phyloP scores from a whole-genome alignment of 305 asterid species.

The Rubia balearica region DNA sequence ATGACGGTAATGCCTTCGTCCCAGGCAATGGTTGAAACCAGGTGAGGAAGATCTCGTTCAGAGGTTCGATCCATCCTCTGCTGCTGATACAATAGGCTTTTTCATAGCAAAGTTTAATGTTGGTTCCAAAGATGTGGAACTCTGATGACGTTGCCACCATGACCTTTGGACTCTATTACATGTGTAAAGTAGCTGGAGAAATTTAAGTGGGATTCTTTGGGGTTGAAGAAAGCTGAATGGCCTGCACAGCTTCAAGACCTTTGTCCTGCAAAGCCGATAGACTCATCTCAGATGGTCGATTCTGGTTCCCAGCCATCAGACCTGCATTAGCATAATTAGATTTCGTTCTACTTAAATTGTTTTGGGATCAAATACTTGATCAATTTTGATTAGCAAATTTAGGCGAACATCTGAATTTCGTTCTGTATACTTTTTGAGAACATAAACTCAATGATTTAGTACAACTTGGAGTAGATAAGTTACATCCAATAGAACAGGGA shows the following conservation, averaged over 20 bases:
- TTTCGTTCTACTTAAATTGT: not conserved
- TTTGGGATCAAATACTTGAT: not conserved
- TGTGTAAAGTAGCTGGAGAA: not conserved
- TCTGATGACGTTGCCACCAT: not conserved
- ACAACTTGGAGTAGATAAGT: no score
- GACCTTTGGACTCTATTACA: not conserved
- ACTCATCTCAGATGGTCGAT: no score
- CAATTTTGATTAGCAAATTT: not conserved
- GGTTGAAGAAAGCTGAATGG: not conserved
- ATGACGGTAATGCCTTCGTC: conserved; percentile 5
- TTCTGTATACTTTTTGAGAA: no score
- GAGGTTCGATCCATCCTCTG: conserved; percentile 87
- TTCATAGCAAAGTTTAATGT: conserved; percentile 90
- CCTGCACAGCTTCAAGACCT: no score
- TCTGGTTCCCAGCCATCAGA: no score
- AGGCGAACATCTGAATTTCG: not conserved
- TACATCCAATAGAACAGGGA: no score
- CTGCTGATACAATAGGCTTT: conserved; percentile 83
- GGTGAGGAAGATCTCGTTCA: conserved; percentile 91
- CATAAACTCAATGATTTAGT: no score
- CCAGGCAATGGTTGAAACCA: conserved; percentile 86
- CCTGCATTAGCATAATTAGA: not conserved
- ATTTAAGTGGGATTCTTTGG: not conserved
- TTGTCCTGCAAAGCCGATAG: no score
- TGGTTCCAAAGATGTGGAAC: conserved; percentile 51